Evolutionary conservation across 495 filamentous ascomycete genomes (phyloP), one percentile per base, ranked within the genome.

Genomic region (Pyronema omphalodes): DNA sequence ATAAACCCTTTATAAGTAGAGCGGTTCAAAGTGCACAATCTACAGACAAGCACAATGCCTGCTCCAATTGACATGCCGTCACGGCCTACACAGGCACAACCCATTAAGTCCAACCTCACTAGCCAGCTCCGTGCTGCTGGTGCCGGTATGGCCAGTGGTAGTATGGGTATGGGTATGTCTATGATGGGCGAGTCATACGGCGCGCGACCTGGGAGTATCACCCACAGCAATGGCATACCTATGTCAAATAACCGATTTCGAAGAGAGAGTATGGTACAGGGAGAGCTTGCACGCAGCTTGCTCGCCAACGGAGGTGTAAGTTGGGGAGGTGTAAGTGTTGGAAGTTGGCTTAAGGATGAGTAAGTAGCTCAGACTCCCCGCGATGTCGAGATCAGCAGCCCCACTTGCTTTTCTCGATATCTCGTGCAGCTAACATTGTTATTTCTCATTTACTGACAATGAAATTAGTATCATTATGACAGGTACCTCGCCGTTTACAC

Each of bases 311-410:
- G 78, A 56, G 88, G 89, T 51, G 93, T 95, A 86, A 96, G 93
- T 66, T 98, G 88, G 88, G 91, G 93, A 64, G 93, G 89, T 53
- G 75, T 93, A 18, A 96, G 91, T 41, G 84, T 96, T 55, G 88
- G 88, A 52, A 95, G 89, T 67, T 96, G 88, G 75, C 88, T 98
- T 68, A 78, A 85, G 62, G 91, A 98, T 72, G 91, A 98, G 91
- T 96, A 78, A 79, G 89, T 88, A 37, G 4, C 46, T 29, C 23
- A 29, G 23, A 5, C 23, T 29, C 23, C 23, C 36, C 17, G 45
- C 39, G 17, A 12, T n/a, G 39, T n/a, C 39, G 39, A 43, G 39
- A 43, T 43, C 17, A n/a, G 39, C 17, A 43, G 45, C 52, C 51
- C 50, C 51, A 58, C 55, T 49, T 29, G 23, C 23, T 29, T 29